phyloP scores from a whole-genome alignment of 2,329 filamentous ascomycete species.

The Epichloe coenophiala region DNA sequence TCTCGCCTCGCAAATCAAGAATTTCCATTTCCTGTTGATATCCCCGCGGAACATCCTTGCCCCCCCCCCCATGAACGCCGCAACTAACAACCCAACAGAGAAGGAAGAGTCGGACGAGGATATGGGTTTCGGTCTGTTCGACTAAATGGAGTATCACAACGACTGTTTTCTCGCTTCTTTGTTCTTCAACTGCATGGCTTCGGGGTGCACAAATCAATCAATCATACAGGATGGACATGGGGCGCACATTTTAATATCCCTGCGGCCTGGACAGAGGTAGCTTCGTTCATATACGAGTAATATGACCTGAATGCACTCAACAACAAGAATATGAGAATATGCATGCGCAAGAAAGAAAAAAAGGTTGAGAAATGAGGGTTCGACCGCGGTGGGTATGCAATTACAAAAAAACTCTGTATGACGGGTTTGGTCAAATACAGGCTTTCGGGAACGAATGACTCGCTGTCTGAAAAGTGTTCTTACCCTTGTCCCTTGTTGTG shows the following conservation, averaged over 20 bases:
- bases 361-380: constrained; percentile 17
- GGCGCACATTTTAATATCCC: constrained; percentile 23
- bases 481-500: constrained; percentile 7
- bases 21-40: neutral
- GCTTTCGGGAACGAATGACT: constrained; percentile 13
- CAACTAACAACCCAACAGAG: constrained; percentile 44
- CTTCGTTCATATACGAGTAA: constrained; percentile 26
- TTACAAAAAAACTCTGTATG: neutral
- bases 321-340: constrained; percentile 3
- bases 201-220: constrained; percentile 33
- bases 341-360: neutral
- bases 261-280: constrained; percentile 31
- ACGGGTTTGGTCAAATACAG: constrained; percentile 23
- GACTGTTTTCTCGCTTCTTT: constrained; percentile 36
- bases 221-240: constrained; percentile 37
- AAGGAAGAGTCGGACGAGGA: constrained; percentile 97
- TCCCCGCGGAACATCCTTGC: neutral
- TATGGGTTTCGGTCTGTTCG: constrained; percentile 97
- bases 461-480: neutral
- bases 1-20: neutral
- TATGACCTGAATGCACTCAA: constrained; percentile 27
- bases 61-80: neutral
- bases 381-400: constrained; percentile 16
- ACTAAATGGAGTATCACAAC: constrained; percentile 50
- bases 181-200: constrained; percentile 43